phyloP scores from a whole-genome alignment of 2,329 filamentous ascomycete genomes.

The Calonectria henricotiae region DNA sequence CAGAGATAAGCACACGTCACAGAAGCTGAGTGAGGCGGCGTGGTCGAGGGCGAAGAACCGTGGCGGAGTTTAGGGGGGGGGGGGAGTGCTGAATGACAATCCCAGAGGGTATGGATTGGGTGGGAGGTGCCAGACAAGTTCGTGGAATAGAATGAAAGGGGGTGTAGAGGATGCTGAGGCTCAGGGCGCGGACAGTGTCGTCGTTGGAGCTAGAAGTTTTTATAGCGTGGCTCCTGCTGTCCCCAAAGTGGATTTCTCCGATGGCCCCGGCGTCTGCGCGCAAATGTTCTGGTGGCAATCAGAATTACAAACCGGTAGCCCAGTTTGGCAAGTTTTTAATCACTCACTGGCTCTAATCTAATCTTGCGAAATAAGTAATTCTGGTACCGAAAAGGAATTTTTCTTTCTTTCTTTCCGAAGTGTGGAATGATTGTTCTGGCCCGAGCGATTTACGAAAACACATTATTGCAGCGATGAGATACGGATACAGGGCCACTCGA shows the following conservation, averaged over 20 bases:
- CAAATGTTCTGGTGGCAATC: conserved; percentile 35
- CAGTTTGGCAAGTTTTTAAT: conserved; percentile 33
- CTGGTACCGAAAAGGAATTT: neutral
- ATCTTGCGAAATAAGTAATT: conserved; percentile 2
- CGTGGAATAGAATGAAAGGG: neutral
- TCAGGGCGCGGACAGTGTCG: conserved; percentile 39
- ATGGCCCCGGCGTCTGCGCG: conserved; percentile 40
- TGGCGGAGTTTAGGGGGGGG: conserved; percentile 14
- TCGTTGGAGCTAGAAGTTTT: conserved; percentile 46
- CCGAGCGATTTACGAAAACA: neutral
- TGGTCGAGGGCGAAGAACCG: conserved; percentile 15
- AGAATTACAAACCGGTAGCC: conserved; percentile 22
- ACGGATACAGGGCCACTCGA: neutral
- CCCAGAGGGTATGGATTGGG: neutral
- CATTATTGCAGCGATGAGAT: neutral
- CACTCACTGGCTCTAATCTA: conserved; percentile 31
- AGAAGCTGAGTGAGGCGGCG: conserved; percentile 29
- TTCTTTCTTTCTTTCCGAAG: too few relatives aligned
- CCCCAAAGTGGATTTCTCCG: conserved; percentile 42
- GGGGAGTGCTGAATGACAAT: conserved; percentile 22
- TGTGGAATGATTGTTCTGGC: neutral
- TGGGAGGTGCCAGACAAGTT: neutral
- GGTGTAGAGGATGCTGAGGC: conserved; percentile 28
- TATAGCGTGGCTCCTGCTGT: conserved; percentile 47
- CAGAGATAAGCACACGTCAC: conserved; percentile 18